Evolutionary conservation across 139 green algal species (phyloP).

Genomic region (Haematococcus lacustris): DNA sequence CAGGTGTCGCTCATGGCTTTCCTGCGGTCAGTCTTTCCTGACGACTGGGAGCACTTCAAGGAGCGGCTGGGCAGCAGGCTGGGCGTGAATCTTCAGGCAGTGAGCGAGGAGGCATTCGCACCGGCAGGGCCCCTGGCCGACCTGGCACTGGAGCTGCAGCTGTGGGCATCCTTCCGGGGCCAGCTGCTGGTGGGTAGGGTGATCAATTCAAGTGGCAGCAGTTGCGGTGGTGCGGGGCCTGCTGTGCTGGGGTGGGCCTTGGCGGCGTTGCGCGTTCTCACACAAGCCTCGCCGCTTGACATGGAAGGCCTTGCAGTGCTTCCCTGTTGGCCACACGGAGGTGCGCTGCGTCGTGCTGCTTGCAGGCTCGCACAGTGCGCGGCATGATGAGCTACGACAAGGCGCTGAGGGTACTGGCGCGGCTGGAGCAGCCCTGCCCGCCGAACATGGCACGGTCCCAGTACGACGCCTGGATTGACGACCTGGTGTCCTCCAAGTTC

Average conservation of each 20-base stretch:
- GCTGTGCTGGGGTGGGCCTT: no score
- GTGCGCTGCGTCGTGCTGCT: no score
- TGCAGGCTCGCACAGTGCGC: slow-evolving; percentile 40
- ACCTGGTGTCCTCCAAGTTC: slow-evolving; percentile 51
- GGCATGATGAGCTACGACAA: slow-evolving; percentile 75
- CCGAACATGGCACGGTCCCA: slow-evolving; percentile 16
- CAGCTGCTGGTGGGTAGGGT: slow-evolving; percentile 56
- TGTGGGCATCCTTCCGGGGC: slow-evolving; percentile 76
- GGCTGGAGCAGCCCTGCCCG: slow-evolving; percentile 32
- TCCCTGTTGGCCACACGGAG: no score
- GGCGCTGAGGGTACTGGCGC: slow-evolving; percentile 39
- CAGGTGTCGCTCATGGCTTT: slow-evolving; percentile 27
- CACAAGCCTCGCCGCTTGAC: no score
- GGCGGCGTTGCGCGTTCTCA: no score
- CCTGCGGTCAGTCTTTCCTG: slow-evolving; percentile 12
- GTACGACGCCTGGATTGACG: slow-evolving; percentile 17
- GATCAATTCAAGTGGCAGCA: background rate
- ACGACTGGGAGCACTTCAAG: slow-evolving; percentile 39
- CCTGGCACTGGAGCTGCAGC: slow-evolving; percentile 27
- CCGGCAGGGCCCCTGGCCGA: slow-evolving; percentile 8
- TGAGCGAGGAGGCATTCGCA: slow-evolving; percentile 33
- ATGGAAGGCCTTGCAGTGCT: no score
- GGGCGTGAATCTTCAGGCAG: slow-evolving; percentile 17
- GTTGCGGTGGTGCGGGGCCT: background rate
- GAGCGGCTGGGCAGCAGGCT: slow-evolving; percentile 17